phyloP scores from a whole-genome alignment of 2,329 filamentous ascomycete species.

The Colletotrichum karsti region DNA sequence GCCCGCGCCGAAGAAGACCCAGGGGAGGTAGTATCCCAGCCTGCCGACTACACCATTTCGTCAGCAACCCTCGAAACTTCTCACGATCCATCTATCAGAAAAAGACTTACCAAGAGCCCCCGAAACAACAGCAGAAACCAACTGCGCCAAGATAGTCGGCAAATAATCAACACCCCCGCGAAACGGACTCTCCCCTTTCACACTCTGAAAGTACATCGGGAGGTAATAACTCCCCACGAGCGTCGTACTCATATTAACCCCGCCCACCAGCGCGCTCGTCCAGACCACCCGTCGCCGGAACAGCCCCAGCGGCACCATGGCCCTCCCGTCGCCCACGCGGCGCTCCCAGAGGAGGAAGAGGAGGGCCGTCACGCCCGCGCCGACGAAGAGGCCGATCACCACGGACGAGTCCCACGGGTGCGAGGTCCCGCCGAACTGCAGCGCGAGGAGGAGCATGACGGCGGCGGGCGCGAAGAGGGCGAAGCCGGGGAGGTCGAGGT shows the following conservation, averaged over 20 bases:
- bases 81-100: neutral
- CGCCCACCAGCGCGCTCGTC: conserved; percentile 47
- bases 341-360: conserved; percentile 52
- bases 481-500: conserved; percentile 53
- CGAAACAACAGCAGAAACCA: conserved; percentile 43
- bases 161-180: conserved; percentile 49
- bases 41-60: conserved; percentile 35
- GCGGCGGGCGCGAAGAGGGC: conserved; percentile 49
- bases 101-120: conserved; percentile 40
- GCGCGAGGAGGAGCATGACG: conserved; percentile 52
- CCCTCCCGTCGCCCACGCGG: conserved; percentile 48
- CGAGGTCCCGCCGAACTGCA: conserved; percentile 51
- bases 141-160: conserved; percentile 47
- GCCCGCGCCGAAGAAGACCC: conserved; percentile 42
- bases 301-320: conserved; percentile 58
- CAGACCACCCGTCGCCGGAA: conserved; percentile 52
- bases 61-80: neutral
- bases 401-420: conserved; percentile 48
- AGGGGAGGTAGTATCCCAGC: conserved; percentile 31
- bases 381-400: conserved; percentile 51
- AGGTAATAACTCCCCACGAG: conserved; percentile 57
- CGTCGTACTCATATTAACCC: conserved; percentile 52
- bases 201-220: conserved; percentile 61
- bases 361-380: conserved; percentile 39
- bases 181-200: conserved; percentile 48